These are phyloP conservation scores for Macrotyloma uniflorum DNA, from an alignment of 306 rosid species.

Conservation along the genomic window DNA sequence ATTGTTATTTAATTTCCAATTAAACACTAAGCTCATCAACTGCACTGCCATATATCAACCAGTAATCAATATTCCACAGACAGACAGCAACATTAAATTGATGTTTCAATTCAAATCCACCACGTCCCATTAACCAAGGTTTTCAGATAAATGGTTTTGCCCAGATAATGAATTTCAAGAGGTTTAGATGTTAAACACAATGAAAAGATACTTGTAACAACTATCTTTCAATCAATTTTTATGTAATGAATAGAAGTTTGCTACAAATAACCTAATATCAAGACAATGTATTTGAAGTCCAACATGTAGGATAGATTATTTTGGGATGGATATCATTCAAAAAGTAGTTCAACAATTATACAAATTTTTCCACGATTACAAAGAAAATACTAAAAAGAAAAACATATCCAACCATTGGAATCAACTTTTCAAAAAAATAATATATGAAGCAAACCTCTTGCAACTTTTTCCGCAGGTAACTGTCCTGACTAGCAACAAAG, in stretches of 20 bases:
- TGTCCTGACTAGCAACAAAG: constrained; percentile 80
- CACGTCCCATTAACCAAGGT: not conserved
- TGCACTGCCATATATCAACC: not conserved
- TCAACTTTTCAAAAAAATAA: not conserved
- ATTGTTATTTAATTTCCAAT: not conserved
- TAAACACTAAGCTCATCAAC: not conserved
- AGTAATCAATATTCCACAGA: not conserved
- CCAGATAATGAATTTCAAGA: not conserved
- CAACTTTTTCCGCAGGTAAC: constrained; percentile 58
- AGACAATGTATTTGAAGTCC: not conserved
- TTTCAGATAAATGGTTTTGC: not conserved
- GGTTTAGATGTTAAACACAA: not conserved
- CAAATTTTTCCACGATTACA: constrained; percentile 14
- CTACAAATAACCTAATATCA: not conserved
- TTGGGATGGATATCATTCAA: not conserved
- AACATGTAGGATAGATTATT: not conserved
- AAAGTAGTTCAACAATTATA: constrained; percentile 4
- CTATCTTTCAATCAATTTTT: not conserved
- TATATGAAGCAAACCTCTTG: constrained; percentile 54
- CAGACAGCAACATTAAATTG: not conserved
- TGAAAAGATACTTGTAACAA: not conserved
- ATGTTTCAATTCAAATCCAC: constrained; percentile 5
- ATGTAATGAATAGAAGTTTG: not conserved
- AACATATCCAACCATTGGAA: not conserved
- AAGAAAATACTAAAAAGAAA: not conserved